Conservation (phyloP, 2,329 filamentous ascomycete species). For the Corniculantispora saksenae region DNA sequence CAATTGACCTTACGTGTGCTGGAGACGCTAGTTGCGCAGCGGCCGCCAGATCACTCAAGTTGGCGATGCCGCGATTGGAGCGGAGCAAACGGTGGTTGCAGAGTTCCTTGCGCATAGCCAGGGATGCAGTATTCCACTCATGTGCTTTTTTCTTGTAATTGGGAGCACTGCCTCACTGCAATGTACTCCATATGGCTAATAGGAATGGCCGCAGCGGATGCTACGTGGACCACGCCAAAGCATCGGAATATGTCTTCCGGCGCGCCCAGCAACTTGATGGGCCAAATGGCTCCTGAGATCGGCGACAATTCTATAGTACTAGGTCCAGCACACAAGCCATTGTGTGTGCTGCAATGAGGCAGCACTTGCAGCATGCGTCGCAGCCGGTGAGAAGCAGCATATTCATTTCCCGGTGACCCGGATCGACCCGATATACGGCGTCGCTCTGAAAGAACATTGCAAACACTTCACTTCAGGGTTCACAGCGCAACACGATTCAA, state of each 20-base stretch:
- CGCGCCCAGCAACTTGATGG: neutral
- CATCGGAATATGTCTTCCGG: slow-evolving; percentile 9
- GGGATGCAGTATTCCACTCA: neutral
- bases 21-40: neutral
- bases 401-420: neutral
- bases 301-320: neutral
- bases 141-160: neutral
- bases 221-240: slow-evolving; percentile 1
- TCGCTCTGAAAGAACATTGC: too few relatives aligned
- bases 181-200: slow-evolving; percentile 10
- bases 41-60: neutral
- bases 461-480: neutral
- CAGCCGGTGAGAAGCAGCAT: neutral
- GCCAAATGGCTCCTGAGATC: neutral
- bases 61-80: slow-evolving; percentile 7
- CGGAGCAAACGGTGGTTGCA: neutral
- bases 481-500: neutral
- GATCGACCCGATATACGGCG: neutral
- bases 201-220: slow-evolving; percentile 6
- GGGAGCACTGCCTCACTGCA: slow-evolving; percentile 2
- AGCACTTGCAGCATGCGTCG: neutral
- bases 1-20: neutral
- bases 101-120: neutral
- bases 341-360: too few relatives aligned
- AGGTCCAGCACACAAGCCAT: too few relatives aligned